Evolutionary conservation across 108 stramenopile genomes (phyloP).

Genomic region (Discostella stelligeroides): DNA sequence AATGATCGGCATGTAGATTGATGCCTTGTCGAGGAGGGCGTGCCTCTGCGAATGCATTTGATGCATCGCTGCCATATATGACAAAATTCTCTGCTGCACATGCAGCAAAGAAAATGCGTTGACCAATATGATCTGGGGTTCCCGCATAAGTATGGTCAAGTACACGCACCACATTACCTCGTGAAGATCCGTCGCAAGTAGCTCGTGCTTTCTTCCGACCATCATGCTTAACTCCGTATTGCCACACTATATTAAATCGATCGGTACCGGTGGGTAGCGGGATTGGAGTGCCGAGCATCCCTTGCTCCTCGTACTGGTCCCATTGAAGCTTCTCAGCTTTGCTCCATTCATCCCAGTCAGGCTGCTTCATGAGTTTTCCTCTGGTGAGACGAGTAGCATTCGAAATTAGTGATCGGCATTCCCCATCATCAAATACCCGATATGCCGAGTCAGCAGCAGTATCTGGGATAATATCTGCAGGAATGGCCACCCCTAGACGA

Average conservation of each 20-base stretch:
- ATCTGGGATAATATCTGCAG: too few relatives aligned
- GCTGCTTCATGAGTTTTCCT: background rate
- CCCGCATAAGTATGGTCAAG: too few relatives aligned
- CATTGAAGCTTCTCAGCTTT: too few relatives aligned
- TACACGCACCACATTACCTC: background rate
- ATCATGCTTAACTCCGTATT: slow-evolving; percentile 3
- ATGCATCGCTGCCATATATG: slow-evolving; percentile 4
- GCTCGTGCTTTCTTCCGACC: slow-evolving; percentile 24
- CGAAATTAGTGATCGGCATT: too few relatives aligned
- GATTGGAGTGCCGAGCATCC: slow-evolving; percentile 10
- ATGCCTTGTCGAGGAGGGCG: slow-evolving; percentile 9
- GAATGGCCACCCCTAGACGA: background rate
- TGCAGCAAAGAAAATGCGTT: too few relatives aligned
- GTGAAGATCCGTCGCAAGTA: background rate
- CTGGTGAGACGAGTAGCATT: background rate
- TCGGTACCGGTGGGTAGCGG: background rate
- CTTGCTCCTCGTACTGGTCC: too few relatives aligned
- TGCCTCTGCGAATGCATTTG: slow-evolving; percentile 18
- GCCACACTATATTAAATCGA: too few relatives aligned
- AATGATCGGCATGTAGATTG: slow-evolving; percentile 3
- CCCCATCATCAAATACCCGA: too few relatives aligned
- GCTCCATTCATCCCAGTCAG: too few relatives aligned
- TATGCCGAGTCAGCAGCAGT: too few relatives aligned
- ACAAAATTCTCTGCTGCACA: slow-evolving; percentile 7
- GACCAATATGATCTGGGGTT: too few relatives aligned